Evolutionary conservation across 495 filamentous ascomycete species (phyloP).

Genomic region (Talaromyces adpressus): DNA sequence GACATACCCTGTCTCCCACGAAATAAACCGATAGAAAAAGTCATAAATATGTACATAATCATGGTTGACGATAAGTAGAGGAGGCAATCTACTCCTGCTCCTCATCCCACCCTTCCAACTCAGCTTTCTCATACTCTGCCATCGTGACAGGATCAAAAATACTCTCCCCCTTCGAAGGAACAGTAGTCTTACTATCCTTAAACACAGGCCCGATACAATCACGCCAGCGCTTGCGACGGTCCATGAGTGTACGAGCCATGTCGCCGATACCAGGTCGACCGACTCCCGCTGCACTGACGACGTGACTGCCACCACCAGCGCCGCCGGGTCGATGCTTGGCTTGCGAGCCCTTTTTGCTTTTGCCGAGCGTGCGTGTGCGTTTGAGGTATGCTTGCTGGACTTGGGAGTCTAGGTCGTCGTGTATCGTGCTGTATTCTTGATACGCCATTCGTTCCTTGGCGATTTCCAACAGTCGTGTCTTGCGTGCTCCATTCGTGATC

Average conservation of each 20-base stretch:
- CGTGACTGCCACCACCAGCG: slow-evolving; percentile 46
- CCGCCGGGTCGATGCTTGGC: slow-evolving; percentile 67
- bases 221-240: slow-evolving; percentile 77
- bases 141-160: slow-evolving; percentile 59
- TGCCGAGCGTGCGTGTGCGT: slow-evolving; percentile 88
- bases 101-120: slow-evolving; percentile 71
- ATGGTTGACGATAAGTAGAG: background rate
- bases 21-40: background rate
- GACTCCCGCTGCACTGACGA: slow-evolving; percentile 43
- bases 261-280: slow-evolving; percentile 83
- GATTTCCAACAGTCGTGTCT: slow-evolving; percentile 74
- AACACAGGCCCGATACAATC: slow-evolving; percentile 84
- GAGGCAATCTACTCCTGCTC: slow-evolving; percentile 44
- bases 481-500: slow-evolving; percentile 82
- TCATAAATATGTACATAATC: slow-evolving; percentile 1
- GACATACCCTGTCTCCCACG: background rate
- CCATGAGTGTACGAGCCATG: slow-evolving; percentile 82
- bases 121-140: slow-evolving; percentile 54
- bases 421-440: slow-evolving; percentile 94
- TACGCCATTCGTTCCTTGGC: slow-evolving; percentile 86
- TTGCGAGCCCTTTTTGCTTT: slow-evolving; percentile 71
- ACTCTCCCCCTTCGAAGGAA: slow-evolving; percentile 46
- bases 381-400: slow-evolving; percentile 94
- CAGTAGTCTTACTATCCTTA: slow-evolving; percentile 57
- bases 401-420: slow-evolving; percentile 92